Percentiles rank a stretch among this genome's conserved stretches.
Evolutionary conservation across 441 rosid genomes (phyloP).

Genomic region (Cnidoscolus chayamansa): DNA sequence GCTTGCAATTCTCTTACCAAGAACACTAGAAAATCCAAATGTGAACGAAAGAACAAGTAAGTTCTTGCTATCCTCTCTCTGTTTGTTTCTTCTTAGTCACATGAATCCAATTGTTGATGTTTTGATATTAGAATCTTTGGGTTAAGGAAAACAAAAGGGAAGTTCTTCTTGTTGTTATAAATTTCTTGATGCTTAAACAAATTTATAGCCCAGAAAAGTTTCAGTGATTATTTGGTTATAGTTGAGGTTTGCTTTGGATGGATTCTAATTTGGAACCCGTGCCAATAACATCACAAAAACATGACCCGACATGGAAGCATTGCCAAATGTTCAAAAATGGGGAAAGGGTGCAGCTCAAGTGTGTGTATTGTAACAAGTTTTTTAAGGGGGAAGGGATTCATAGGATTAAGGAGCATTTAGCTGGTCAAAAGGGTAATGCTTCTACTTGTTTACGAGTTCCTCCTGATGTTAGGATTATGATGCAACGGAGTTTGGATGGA

Average conservation of each 20-base stretch:
- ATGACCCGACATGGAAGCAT: slow-evolving; percentile 88
- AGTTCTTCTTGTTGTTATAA: background rate
- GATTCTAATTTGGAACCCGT: slow-evolving; percentile 54
- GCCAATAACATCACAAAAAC: slow-evolving; percentile 70
- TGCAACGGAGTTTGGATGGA: slow-evolving; percentile 73
- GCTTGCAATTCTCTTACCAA: background rate
- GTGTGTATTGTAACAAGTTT: slow-evolving; percentile 63
- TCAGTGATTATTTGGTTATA: background rate
- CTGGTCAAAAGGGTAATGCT: slow-evolving; percentile 87
- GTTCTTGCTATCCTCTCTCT: slow-evolving; percentile 12
- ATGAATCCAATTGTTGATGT: background rate
- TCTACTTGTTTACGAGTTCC: slow-evolving; percentile 71
- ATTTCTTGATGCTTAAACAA: background rate
- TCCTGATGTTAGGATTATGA: slow-evolving; percentile 45
- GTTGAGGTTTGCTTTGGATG: slow-evolving; percentile 30
- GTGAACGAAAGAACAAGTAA: slow-evolving; percentile 22
- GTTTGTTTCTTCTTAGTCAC: background rate
- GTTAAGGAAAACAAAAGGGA: background rate
- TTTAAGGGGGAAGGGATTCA: slow-evolving; percentile 93
- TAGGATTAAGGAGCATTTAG: slow-evolving; percentile 88
- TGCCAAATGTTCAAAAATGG: slow-evolving; percentile 76
- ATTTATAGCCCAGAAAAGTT: background rate
- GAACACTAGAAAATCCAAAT: background rate
- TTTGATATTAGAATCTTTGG: slow-evolving; percentile 2
- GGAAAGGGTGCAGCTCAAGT: slow-evolving; percentile 67